A percentile compares a stretch with the other conserved stretches of the same genome.
These are phyloP conservation scores for Ophiostoma ips DNA, from an alignment of 2,329 filamentous ascomycete genomes.

Conservation along the genomic window DNA sequence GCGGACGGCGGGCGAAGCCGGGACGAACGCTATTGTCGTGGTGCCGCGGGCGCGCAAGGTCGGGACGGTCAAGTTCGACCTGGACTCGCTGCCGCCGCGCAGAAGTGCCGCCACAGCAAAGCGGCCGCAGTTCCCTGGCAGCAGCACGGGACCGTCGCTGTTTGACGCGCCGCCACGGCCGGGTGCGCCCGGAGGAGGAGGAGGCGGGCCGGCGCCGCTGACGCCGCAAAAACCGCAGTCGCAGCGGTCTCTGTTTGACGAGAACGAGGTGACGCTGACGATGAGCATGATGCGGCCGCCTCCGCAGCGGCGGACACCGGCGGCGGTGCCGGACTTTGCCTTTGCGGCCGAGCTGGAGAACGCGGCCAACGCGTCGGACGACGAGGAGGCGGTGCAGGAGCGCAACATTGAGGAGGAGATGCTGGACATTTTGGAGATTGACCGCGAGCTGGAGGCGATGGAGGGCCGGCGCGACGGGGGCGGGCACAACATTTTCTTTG, in stretches of 20 bases:
- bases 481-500: slow-evolving; percentile 15
- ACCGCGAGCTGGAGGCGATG: slow-evolving; percentile 43
- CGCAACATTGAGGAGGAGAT: slow-evolving; percentile 46
- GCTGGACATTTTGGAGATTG: slow-evolving; percentile 53
- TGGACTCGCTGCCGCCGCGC: slow-evolving; percentile 23
- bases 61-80: slow-evolving; percentile 33
- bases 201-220: not conserved
- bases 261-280: slow-evolving; percentile 17
- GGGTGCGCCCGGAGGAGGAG: not conserved
- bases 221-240: not conserved
- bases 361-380: slow-evolving; percentile 37
- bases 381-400: slow-evolving; percentile 31
- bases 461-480: slow-evolving; percentile 33
- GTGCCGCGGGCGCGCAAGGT: slow-evolving; percentile 31
- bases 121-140: no score
- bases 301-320: slow-evolving; percentile 12
- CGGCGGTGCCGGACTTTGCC: slow-evolving; percentile 23
- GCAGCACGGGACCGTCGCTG: slow-evolving; percentile 17
- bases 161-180: no score
- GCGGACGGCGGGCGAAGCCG: slow-evolving; percentile 11
- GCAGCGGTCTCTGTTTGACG: slow-evolving; percentile 14
- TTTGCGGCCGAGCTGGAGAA: slow-evolving; percentile 37
- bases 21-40: slow-evolving; percentile 38
- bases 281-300: slow-evolving; percentile 15
- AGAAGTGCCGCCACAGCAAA: no score